Percentiles rank a stretch among this genome's conserved stretches.
These are phyloP conservation scores for Saturnispora dispora DNA, from an alignment of 805 yeast genomes.

Conservation along the genomic window DNA sequence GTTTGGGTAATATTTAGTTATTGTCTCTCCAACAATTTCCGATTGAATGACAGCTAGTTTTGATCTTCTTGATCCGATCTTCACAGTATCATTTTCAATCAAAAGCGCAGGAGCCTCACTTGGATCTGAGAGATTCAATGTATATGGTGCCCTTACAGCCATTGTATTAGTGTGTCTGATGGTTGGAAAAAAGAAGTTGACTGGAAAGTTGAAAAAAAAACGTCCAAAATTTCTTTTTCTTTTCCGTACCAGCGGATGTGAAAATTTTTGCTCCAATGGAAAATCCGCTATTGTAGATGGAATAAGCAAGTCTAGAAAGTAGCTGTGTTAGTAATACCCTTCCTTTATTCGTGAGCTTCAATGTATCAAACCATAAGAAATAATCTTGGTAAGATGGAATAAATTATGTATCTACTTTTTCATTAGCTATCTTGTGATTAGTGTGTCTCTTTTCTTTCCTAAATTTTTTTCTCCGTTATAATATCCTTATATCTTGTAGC, in stretches of 20 bases:
- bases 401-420: too few species aligned
- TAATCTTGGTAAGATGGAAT: too few species aligned
- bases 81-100: conserved; percentile 15
- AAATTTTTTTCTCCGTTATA: background rate
- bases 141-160: conserved; percentile 9
- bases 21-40: conserved; percentile 55
- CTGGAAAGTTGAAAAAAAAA: background rate
- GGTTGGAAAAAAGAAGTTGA: background rate
- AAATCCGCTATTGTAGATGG: background rate
- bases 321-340: background rate
- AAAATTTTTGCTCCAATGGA: background rate
- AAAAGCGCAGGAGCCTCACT: conserved; percentile 6
- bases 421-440: background rate
- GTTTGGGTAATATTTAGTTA: conserved; percentile 51
- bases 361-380: too few species aligned
- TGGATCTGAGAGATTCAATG: conserved; percentile 8
- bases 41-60: conserved; percentile 82
- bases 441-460: background rate
- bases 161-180: background rate
- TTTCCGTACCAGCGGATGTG: background rate
- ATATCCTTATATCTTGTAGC: background rate
- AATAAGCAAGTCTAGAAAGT: background rate
- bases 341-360: too few species aligned
- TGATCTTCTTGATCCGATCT: conserved; percentile 86
- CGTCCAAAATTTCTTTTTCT: background rate